Conservation (phyloP, 805 yeast genomes). For the Dipodascopsis tothii region DNA sequence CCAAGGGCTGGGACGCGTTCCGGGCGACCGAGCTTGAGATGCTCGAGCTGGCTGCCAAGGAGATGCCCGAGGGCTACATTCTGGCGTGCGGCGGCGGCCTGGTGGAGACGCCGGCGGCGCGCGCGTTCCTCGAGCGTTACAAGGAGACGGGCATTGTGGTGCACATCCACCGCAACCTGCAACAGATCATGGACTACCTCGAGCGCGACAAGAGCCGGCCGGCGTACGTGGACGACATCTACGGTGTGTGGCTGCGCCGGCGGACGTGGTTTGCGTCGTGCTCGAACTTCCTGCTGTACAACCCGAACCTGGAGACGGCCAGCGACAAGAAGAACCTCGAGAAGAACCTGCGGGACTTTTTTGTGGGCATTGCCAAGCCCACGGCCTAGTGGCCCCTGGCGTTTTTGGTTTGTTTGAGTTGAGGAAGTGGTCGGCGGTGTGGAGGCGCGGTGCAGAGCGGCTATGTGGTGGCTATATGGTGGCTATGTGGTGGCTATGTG, state of each 20-base stretch:
- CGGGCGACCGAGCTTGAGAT: conserved; percentile 57
- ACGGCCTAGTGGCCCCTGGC: too few relatives aligned
- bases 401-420: too few relatives aligned
- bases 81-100: conserved; percentile 96
- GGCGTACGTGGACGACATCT: conserved; percentile 70
- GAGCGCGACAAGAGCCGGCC: conserved; percentile 79
- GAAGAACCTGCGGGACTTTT: neutral
- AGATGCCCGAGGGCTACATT: conserved; percentile 48
- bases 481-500: too few relatives aligned
- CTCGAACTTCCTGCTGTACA: conserved; percentile 68
- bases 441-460: too few relatives aligned
- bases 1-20: conserved; percentile 83
- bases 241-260: conserved; percentile 77
- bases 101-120: conserved; percentile 67
- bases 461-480: too few relatives aligned
- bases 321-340: neutral
- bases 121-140: conserved; percentile 54
- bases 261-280: conserved; percentile 71
- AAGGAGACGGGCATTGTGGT: conserved; percentile 57
- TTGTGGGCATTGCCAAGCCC: neutral
- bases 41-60: conserved; percentile 43
- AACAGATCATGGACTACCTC: conserved; percentile 68
- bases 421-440: too few relatives aligned
- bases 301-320: conserved; percentile 54
- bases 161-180: conserved; percentile 82